Conservation (phyloP, 2,329 filamentous ascomycete genomes). For the Colletotrichum destructivum region DNA sequence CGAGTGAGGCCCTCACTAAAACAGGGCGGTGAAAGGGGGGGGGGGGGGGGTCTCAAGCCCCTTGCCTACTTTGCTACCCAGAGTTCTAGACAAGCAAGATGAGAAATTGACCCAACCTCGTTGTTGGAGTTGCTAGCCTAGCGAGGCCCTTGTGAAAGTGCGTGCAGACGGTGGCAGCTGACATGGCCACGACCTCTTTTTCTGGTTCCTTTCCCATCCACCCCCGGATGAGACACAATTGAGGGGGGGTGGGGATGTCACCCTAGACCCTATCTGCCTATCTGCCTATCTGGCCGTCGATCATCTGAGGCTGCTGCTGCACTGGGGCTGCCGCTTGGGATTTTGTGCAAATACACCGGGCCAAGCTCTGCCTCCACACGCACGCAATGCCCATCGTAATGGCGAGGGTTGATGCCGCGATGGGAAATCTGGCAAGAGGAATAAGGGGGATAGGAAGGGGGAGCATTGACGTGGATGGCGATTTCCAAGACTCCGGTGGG, state of each 20-base stretch:
- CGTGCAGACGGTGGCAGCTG: slow-evolving; percentile 36
- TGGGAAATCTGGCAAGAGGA: neutral
- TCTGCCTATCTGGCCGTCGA: slow-evolving; percentile 11
- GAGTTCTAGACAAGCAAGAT: slow-evolving; percentile 16
- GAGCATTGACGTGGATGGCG: neutral
- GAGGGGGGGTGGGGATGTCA: slow-evolving; percentile 11
- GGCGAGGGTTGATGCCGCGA: neutral
- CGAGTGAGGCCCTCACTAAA: slow-evolving; percentile 31
- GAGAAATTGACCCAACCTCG: slow-evolving; percentile 32
- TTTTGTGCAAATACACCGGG: slow-evolving; percentile 23
- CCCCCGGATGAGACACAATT: slow-evolving; percentile 25
- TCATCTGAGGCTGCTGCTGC: slow-evolving; percentile 26
- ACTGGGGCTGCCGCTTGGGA: neutral
- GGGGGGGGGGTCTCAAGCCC: neutral
- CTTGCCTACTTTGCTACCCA: neutral
- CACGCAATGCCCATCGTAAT: neutral
- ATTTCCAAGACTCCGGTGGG: neutral
- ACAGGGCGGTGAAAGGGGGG: slow-evolving; percentile 30
- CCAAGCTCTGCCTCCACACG: neutral
- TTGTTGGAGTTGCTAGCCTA: neutral
- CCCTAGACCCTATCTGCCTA: slow-evolving; percentile 23
- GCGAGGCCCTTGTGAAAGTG: slow-evolving; percentile 5
- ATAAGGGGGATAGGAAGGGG: neutral
- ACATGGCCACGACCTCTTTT: slow-evolving; percentile 15
- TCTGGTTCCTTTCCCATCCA: neutral